Conservation (phyloP, 108 stramenopile species). For the Nitzschia putrida region DNA sequence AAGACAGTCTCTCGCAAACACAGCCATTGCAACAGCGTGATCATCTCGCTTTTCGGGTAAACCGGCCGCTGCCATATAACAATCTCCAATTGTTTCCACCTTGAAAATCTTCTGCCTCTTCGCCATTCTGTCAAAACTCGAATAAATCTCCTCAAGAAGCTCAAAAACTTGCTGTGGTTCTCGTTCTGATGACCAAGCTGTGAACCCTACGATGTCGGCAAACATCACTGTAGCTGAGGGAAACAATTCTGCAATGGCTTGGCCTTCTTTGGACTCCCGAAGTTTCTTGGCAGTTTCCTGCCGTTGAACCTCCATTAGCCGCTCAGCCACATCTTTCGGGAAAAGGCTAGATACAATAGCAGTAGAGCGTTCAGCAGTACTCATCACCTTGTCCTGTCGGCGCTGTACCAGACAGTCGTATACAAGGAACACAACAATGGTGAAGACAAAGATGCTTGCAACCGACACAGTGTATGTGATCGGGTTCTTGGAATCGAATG, state of each 20-base stretch:
- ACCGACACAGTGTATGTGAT: slow-evolving; percentile 7
- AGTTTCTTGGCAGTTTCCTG: background rate
- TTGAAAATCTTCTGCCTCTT: background rate
- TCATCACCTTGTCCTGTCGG: slow-evolving; percentile 4
- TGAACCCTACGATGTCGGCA: slow-evolving; percentile 15
- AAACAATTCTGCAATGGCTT: slow-evolving; percentile 23
- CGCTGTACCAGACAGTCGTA: slow-evolving; percentile 29
- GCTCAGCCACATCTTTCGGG: slow-evolving; percentile 11
- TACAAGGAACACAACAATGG: slow-evolving; percentile 20
- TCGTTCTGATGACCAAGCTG: slow-evolving; percentile 6
- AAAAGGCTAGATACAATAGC: slow-evolving; percentile 32
- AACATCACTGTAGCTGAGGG: background rate
- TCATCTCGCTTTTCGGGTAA: background rate
- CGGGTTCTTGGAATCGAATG: background rate
- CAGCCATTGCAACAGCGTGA: slow-evolving; percentile 23
- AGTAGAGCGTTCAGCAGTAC: slow-evolving; percentile 4
- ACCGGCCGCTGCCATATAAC: slow-evolving; percentile 11
- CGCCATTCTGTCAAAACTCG: background rate
- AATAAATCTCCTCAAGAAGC: background rate
- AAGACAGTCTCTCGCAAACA: slow-evolving; percentile 23
- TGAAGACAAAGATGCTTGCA: slow-evolving; percentile 21
- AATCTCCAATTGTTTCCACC: slow-evolving; percentile 48
- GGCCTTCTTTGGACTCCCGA: background rate
- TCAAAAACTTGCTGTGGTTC: slow-evolving; percentile 7
- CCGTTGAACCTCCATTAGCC: background rate